Percentiles rank a stretch among this genome's conserved stretches.
These are phyloP conservation scores for Globisporangium iwayamae DNA, from an alignment of 352 stramenopile genomes.

Conservation along the genomic window DNA sequence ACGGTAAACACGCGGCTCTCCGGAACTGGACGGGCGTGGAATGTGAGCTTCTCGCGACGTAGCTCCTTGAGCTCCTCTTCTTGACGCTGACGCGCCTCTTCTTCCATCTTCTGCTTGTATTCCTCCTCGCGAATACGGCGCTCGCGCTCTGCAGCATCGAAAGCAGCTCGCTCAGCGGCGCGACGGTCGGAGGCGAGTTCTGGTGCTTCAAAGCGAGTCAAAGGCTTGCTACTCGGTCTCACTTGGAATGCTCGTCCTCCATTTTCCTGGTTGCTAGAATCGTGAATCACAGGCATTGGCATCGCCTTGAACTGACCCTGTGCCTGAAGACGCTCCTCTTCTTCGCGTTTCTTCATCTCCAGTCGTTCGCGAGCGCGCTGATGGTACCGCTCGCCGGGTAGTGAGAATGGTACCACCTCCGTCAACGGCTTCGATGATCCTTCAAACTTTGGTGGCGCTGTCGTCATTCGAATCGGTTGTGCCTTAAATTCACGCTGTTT, in stretches of 20 bases:
- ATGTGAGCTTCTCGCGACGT: constrained; percentile 68
- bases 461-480: constrained; percentile 60
- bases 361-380: constrained; percentile 60
- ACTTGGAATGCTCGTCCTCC: constrained; percentile 18
- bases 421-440: constrained; percentile 71
- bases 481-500: constrained; percentile 65
- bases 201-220: constrained; percentile 48
- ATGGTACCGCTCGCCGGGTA: constrained; percentile 49
- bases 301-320: constrained; percentile 52
- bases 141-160: constrained; percentile 67
- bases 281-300: constrained; percentile 58
- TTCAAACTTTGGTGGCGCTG: constrained; percentile 55
- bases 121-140: constrained; percentile 61
- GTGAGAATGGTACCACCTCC: constrained; percentile 59
- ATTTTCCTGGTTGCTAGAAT: constrained; percentile 15
- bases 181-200: constrained; percentile 60
- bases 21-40: constrained; percentile 63
- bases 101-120: constrained; percentile 45
- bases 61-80: constrained; percentile 72
- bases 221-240: constrained; percentile 30
- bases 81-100: constrained; percentile 42
- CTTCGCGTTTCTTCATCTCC: constrained; percentile 50
- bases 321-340: constrained; percentile 44
- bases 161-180: constrained; percentile 57
- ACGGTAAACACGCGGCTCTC: constrained; percentile 42